A percentile compares a stretch with the other conserved stretches of the same genome.
Conservation (phyloP, 1,284 basidiomycete genomes). For the Rhodotorula sp. region DNA sequence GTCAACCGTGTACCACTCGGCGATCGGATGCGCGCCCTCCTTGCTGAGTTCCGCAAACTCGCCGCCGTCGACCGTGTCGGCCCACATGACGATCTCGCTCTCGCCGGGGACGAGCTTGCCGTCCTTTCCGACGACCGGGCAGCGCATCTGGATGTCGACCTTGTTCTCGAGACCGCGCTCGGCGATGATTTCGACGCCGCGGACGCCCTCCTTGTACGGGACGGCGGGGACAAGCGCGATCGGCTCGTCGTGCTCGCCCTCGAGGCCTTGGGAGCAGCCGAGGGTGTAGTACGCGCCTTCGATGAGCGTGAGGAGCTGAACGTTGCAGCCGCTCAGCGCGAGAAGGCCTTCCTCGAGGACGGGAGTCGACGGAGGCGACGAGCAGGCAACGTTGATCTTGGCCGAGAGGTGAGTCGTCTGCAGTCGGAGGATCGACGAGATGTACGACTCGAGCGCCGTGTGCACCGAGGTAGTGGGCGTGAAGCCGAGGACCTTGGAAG, state of each 20-base stretch:
- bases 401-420: slow-evolving; percentile 36
- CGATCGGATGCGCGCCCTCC: slow-evolving; percentile 32
- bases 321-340: slow-evolving; percentile 40
- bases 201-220: slow-evolving; percentile 41
- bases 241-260: slow-evolving; percentile 31
- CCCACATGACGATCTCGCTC: slow-evolving; percentile 37
- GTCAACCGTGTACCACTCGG: slow-evolving; percentile 41
- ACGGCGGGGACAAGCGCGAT: slow-evolving; percentile 38
- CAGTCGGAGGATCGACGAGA: slow-evolving; percentile 34
- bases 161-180: slow-evolving; percentile 40
- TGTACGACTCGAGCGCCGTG: slow-evolving; percentile 32
- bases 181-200: slow-evolving; percentile 38
- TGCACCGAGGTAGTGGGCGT: slow-evolving; percentile 20
- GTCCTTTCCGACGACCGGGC: slow-evolving; percentile 26
- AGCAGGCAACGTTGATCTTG: slow-evolving; percentile 40
- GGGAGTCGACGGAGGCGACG: slow-evolving; percentile 40
- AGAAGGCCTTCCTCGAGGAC: slow-evolving; percentile 43
- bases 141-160: slow-evolving; percentile 39
- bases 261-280: slow-evolving; percentile 40
- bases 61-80: slow-evolving; percentile 30
- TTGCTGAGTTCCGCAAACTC: slow-evolving; percentile 30
- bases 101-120: slow-evolving; percentile 30
- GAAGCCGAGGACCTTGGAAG: slow-evolving; percentile 33
- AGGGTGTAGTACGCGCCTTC: slow-evolving; percentile 42
- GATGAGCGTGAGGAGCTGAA: slow-evolving; percentile 42